Evolutionary conservation across 2,329 filamentous ascomycete genomes (phyloP), one percentile per base, ranked within the genome.

Genomic region (Dichotomopilus funicola): DNA sequence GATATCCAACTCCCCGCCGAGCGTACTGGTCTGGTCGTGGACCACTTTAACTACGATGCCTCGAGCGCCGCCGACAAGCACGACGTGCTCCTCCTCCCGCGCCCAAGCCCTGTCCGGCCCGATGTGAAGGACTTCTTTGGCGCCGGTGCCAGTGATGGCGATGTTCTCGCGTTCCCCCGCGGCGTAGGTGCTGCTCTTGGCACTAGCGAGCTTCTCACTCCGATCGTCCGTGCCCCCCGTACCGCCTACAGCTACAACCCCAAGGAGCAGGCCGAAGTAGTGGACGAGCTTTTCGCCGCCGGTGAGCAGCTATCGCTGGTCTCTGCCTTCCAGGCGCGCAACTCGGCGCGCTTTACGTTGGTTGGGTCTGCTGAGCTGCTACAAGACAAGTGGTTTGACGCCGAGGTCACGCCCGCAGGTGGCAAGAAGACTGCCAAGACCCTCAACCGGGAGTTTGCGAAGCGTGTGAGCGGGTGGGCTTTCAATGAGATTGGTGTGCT

Each of bases 171-270:
- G n/a, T 82, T 96, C 64, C 91, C 92, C 19, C 83, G 81, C 64
- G 84, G 85, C 51, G 82, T 91, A 55, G 91, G 89, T 65, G 92
- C 96, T 71, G 79, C 82, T 51, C 80, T 99, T 48, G 91, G 92
- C 63, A 80, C 86, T 62, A 81, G 87, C 64, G 82, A 88, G 51
- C 81, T 96, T 19, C 77, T 97, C 54, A 80, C 86, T 13, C 90
- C 94, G 12, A 81, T 99, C 62, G 75, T 99, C 56, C 86, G 86
- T 64, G 92, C 91, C 46, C 87, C 90, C 19, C 75, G 79, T 63
- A 96, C 91, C 8, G 88, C 91, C 59, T 99, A 99, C 77, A 89
- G 84, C 71, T 96, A 96, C 79, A 92, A 94, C 73, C 86, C 89
- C 53, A 95, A 95, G 78, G 91, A 96, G 61, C 88, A 95, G 67